Evolutionary conservation across 1,284 basidiomycete species (phyloP).

Genomic region (Ceratobasidium sp.): DNA sequence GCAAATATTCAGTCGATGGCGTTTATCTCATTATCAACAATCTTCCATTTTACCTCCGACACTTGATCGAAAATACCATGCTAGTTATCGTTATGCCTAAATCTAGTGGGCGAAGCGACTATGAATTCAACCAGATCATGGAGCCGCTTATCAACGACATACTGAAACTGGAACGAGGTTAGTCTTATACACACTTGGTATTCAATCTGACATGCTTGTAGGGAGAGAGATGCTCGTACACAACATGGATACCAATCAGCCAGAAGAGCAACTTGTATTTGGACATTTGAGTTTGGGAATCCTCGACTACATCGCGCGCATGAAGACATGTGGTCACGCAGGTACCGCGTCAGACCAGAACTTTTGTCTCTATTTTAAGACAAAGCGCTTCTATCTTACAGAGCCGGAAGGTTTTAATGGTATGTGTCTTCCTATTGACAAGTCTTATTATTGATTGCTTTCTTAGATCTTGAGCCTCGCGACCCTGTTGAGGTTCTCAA

Average conservation of each 20-base stretch:
- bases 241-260: background rate
- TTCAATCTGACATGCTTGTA: background rate
- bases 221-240: background rate
- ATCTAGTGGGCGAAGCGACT: background rate
- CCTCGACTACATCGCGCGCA: constrained; percentile 8
- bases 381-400: background rate
- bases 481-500: background rate
- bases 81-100: constrained; percentile 1
- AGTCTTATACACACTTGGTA: background rate
- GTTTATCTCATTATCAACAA: constrained; percentile 5
- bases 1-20: too few relatives aligned
- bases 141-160: constrained; percentile 10
- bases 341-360: constrained; percentile 6
- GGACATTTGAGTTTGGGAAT: background rate
- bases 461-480: too few relatives aligned
- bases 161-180: background rate
- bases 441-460: too few relatives aligned
- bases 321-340: background rate
- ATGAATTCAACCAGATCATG: constrained; percentile 3
- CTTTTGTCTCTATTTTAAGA: constrained; percentile 3
- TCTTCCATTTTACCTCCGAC: background rate
- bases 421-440: background rate
- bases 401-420: background rate
- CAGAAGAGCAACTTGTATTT: background rate
- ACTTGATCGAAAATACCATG: constrained; percentile 13